Percentiles rank a stretch among this genome's conserved stretches.
Evolutionary conservation across 345 rosid genomes (phyloP).

Genomic region (Aquilaria yunnanensis): DNA sequence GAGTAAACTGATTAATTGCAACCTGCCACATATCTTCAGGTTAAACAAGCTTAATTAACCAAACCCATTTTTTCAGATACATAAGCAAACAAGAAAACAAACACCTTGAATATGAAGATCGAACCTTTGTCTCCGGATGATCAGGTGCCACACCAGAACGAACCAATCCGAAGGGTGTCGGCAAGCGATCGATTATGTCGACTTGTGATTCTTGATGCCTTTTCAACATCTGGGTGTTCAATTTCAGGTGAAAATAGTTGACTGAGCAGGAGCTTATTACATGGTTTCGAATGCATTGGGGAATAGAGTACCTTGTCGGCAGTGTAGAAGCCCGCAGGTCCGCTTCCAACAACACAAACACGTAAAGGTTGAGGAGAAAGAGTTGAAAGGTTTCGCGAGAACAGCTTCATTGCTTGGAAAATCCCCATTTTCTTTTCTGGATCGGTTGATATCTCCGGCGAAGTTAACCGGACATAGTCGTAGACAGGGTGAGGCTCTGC

Average conservation of each 20-base stretch:
- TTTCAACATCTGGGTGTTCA: conserved; percentile 55
- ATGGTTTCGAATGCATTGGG: background rate
- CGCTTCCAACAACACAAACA: conserved; percentile 85
- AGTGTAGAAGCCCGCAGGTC: conserved; percentile 88
- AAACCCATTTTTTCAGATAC: conserved; percentile 16
- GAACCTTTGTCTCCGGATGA: conserved; percentile 92
- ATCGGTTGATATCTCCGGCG: no score
- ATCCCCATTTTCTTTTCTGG: conserved; percentile 19
- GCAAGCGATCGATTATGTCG: conserved; percentile 84
- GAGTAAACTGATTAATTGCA: conserved; percentile 81
- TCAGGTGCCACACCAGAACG: conserved; percentile 98
- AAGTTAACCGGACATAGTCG: no score
- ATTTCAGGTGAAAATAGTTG: background rate
- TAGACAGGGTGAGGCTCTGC: no score
- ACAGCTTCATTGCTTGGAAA: conserved; percentile 24
- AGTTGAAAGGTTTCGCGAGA: conserved; percentile 40
- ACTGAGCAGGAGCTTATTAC: no score
- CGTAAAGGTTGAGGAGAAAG: conserved; percentile 47
- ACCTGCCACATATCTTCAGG: conserved; percentile 61
- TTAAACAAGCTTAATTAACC: conserved; percentile 36
- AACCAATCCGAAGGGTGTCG: conserved; percentile 88
- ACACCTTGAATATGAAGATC: background rate
- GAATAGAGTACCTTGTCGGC: conserved; percentile 61
- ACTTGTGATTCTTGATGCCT: conserved; percentile 51
- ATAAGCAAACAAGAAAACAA: background rate